Conservation (phyloP, 257 asterid species). For the Cinchona pubescens region DNA sequence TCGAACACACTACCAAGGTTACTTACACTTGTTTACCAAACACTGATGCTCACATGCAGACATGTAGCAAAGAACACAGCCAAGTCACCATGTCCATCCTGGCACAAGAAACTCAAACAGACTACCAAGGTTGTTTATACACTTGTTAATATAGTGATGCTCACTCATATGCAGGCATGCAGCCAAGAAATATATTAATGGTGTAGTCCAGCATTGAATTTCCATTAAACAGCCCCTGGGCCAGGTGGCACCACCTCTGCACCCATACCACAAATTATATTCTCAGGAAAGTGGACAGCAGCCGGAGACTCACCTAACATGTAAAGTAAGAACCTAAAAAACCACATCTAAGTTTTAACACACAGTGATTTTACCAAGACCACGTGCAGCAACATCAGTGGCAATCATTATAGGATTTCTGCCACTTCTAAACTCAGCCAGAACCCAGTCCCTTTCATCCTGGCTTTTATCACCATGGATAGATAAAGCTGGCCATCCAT, state of each 20-base stretch:
- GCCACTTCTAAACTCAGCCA: conserved; percentile 84
- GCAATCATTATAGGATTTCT: conserved; percentile 89
- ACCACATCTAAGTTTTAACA: conserved; percentile 61
- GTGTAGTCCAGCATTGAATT: neutral
- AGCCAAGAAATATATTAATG: too few relatives aligned
- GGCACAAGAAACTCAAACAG: too few relatives aligned
- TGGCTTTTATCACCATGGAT: conserved; percentile 91
- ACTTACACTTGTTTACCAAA: neutral
- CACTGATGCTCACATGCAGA: too few relatives aligned
- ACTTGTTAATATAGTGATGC: too few relatives aligned
- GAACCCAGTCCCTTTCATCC: conserved; percentile 94
- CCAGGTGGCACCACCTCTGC: conserved; percentile 33
- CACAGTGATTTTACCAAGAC: conserved; percentile 77
- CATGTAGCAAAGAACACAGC: too few relatives aligned
- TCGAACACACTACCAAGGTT: neutral
- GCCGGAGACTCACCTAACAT: conserved; percentile 70
- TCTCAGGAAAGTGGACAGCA: conserved; percentile 68
- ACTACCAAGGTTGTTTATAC: too few relatives aligned
- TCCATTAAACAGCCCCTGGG: conserved; percentile 10
- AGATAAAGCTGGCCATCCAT: conserved; percentile 95
- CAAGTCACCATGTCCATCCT: too few relatives aligned
- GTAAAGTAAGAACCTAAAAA: conserved; percentile 37
- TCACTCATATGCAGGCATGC: too few relatives aligned
- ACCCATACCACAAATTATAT: conserved; percentile 74
- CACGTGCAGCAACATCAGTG: conserved; percentile 99